Percentiles rank a stretch among this genome's conserved stretches.
phyloP scores from a whole-genome alignment of 202 grass and related monocot genomes.

The Miscanthus sacchariflorus region DNA sequence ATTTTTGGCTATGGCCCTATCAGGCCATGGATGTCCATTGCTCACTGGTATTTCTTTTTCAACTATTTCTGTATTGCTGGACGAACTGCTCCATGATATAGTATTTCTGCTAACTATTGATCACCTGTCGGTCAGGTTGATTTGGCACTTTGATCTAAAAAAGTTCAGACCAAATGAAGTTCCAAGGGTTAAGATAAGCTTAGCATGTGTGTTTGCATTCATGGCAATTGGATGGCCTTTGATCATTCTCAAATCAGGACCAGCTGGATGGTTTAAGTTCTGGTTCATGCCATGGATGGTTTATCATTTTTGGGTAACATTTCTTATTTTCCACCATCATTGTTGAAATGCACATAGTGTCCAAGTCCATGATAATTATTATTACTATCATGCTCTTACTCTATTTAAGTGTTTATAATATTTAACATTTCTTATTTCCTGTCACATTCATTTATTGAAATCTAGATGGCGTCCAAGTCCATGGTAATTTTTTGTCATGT shows the following conservation, averaged over 20 bases:
- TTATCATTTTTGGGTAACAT: slow-evolving; percentile 98
- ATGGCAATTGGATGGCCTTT: slow-evolving; percentile 96
- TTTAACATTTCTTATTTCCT: slow-evolving; percentile 45
- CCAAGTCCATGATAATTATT: slow-evolving; percentile 11
- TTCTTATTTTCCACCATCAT: slow-evolving; percentile 31
- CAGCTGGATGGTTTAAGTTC: slow-evolving; percentile 94
- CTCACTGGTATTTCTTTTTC: slow-evolving; percentile 79
- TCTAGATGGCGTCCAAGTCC: background rate
- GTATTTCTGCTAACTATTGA: slow-evolving; percentile 40
- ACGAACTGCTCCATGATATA: slow-evolving; percentile 19
- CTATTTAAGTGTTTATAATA: background rate
- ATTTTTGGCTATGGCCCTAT: slow-evolving; percentile 94
- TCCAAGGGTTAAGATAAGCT: slow-evolving; percentile 95
- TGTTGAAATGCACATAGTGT: slow-evolving; percentile 18
- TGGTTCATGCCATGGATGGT: slow-evolving; percentile 98
- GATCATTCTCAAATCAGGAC: slow-evolving; percentile 85
- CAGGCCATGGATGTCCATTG: slow-evolving; percentile 98
- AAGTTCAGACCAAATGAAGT: slow-evolving; percentile 89
- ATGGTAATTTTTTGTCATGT: background rate
- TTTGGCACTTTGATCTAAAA: slow-evolving; percentile 88
- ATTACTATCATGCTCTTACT: background rate
- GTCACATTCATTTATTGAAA: slow-evolving; percentile 14
- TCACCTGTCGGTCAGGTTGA: slow-evolving; percentile 67
- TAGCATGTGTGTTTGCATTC: slow-evolving; percentile 90
- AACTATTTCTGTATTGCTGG: slow-evolving; percentile 33